A percentile compares a stretch with the other conserved stretches of the same genome.
phyloP scores from a whole-genome alignment of 495 filamentous ascomycete species.

The Tuber microsphaerosporum region DNA sequence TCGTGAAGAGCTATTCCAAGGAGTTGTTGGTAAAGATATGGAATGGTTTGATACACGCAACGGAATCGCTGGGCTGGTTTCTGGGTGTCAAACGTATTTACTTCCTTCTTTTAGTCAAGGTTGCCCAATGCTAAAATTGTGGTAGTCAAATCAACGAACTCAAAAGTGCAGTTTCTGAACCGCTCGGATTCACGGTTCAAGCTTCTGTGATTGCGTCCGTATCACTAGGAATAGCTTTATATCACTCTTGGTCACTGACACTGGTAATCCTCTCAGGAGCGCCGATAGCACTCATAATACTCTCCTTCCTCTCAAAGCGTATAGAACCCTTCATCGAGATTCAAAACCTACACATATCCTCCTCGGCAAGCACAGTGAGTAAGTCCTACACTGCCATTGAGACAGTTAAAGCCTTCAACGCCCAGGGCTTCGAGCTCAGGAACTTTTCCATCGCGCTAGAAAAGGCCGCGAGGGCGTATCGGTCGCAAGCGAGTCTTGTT shows the following conservation, averaged over 20 bases:
- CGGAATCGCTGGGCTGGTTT: constrained; percentile 65
- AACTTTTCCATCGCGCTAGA: constrained; percentile 57
- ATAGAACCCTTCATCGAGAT: constrained; percentile 60
- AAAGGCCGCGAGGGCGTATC: constrained; percentile 57
- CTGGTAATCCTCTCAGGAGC: constrained; percentile 70
- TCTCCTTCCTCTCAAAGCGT: constrained; percentile 53
- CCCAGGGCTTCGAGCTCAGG: constrained; percentile 59
- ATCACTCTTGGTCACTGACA: constrained; percentile 75
- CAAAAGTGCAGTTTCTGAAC: constrained; percentile 69
- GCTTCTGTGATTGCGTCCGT: constrained; percentile 55
- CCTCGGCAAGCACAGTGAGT: constrained; percentile 65
- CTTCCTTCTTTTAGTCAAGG: background rate
- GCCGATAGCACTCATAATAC: constrained; percentile 58
- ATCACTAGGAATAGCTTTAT: constrained; percentile 63
- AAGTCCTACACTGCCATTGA: constrained; percentile 69
- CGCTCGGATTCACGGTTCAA: constrained; percentile 61
- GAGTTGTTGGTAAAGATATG: constrained; percentile 63
- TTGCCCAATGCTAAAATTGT: constrained; percentile 17
- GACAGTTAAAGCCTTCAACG: constrained; percentile 82
- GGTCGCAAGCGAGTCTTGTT: constrained; percentile 58
- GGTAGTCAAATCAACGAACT: constrained; percentile 73
- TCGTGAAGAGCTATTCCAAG: constrained; percentile 58
- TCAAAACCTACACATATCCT: constrained; percentile 61
- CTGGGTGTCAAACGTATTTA: constrained; percentile 64
- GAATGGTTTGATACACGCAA: constrained; percentile 72